phyloP scores from a whole-genome alignment of 768 basidiomycete genomes.

The Flagelloscypha sp. region DNA sequence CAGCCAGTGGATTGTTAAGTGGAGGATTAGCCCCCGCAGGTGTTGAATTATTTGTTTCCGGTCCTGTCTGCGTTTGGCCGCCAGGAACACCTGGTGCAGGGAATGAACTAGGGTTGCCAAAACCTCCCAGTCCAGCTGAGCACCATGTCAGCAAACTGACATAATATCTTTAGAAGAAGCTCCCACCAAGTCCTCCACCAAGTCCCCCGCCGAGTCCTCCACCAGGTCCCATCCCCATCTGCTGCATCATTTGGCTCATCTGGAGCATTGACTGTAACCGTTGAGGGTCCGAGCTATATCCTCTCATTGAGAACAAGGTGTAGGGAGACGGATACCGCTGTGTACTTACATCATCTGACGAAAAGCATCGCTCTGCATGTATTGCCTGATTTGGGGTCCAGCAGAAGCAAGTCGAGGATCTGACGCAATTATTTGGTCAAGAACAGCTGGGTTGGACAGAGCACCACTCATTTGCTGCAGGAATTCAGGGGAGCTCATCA shows the following conservation, averaged over 20 bases:
- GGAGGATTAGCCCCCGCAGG: slow-evolving; percentile 17
- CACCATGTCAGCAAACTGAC: too few species aligned
- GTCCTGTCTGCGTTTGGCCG: too few species aligned
- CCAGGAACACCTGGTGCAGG: slow-evolving; percentile 57
- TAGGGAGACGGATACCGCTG: not conserved
- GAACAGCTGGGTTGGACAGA: slow-evolving; percentile 81
- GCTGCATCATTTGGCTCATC: slow-evolving; percentile 55
- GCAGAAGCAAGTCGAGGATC: slow-evolving; percentile 72
- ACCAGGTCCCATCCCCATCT: slow-evolving; percentile 32
- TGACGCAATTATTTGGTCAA: slow-evolving; percentile 78
- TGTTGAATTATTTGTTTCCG: too few species aligned
- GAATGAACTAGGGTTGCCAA: slow-evolving; percentile 31
- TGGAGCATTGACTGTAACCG: slow-evolving; percentile 66
- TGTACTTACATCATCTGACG: slow-evolving; percentile 61
- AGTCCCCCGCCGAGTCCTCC: slow-evolving; percentile 15
- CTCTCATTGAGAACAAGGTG: not conserved
- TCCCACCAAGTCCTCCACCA: slow-evolving; percentile 14
- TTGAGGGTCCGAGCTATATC: slow-evolving; percentile 64
- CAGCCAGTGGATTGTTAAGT: slow-evolving; percentile 15
- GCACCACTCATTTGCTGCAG: slow-evolving; percentile 79
- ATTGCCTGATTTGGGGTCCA: slow-evolving; percentile 72
- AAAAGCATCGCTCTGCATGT: slow-evolving; percentile 72
- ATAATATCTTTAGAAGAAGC: too few species aligned
- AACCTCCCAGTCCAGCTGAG: slow-evolving; percentile 9
- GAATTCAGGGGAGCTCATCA: slow-evolving; percentile 83